phyloP scores from a whole-genome alignment of 768 basidiomycete species.

The Pleurotus tuoliensis region DNA sequence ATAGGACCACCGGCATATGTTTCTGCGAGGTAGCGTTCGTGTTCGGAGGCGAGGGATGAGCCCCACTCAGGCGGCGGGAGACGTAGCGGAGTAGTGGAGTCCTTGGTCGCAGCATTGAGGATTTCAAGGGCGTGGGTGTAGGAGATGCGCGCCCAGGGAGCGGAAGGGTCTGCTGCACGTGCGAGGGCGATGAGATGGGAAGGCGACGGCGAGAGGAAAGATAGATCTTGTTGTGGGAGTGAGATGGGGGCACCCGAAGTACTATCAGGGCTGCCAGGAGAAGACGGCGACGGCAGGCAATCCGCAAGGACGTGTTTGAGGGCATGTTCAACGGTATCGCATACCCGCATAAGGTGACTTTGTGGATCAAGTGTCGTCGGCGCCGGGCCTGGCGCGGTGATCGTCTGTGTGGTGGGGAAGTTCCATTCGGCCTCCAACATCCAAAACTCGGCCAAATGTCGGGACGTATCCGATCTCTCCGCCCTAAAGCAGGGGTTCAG shows the following conservation, averaged over 20 bases:
- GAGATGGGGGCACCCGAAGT: background rate
- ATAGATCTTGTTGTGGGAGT: background rate
- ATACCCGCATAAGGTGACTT: slow-evolving; percentile 40
- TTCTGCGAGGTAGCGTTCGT: slow-evolving; percentile 88
- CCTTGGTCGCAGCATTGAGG: slow-evolving; percentile 34
- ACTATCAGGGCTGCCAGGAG: background rate
- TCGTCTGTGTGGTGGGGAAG: slow-evolving; percentile 13
- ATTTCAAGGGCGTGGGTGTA: slow-evolving; percentile 74
- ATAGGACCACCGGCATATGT: slow-evolving; percentile 66
- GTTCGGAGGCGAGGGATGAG: slow-evolving; percentile 74
- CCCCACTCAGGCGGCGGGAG: slow-evolving; percentile 59
- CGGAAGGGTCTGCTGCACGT: slow-evolving; percentile 26
- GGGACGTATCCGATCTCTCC: slow-evolving; percentile 79
- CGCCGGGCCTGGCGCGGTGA: no score
- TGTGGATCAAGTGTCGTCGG: background rate
- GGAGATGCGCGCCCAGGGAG: slow-evolving; percentile 66
- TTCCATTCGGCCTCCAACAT: slow-evolving; percentile 98
- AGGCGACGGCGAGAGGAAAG: background rate
- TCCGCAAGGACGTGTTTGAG: slow-evolving; percentile 4
- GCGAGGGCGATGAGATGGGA: slow-evolving; percentile 22
- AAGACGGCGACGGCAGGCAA: background rate
- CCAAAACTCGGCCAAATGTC: slow-evolving; percentile 98
- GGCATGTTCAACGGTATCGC: slow-evolving; percentile 31
- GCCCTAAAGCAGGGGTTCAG: slow-evolving; percentile 94
- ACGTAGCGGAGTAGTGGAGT: no score